Conservation (phyloP, 352 stramenopile species). For the Phytopythium boreale region DNA sequence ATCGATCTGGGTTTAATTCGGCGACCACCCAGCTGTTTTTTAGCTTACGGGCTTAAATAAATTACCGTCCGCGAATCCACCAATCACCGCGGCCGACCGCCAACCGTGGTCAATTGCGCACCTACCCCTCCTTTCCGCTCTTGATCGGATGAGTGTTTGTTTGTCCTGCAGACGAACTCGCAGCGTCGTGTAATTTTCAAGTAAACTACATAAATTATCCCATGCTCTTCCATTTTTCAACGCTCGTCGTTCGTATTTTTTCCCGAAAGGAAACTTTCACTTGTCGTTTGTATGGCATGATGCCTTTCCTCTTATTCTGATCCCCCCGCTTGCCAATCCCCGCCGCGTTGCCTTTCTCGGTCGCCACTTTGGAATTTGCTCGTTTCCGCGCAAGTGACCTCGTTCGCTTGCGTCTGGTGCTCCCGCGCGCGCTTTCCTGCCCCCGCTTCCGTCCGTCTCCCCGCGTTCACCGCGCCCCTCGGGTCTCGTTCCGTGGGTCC, state of each 20-base stretch:
- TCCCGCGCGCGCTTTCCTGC: not conserved
- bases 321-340: too few species aligned
- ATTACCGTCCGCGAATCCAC: not conserved
- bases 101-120: not conserved
- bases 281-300: not conserved
- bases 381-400: not conserved
- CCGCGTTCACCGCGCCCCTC: not conserved
- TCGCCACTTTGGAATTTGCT: constrained; percentile 9
- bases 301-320: not conserved
- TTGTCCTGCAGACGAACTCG: not conserved
- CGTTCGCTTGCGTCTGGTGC: not conserved
- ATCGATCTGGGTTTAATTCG: not conserved
- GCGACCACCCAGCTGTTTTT: not conserved
- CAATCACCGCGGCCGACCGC: not conserved
- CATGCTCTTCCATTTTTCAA: too few species aligned
- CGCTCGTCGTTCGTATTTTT: too few species aligned
- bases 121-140: not conserved
- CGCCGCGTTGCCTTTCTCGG: not conserved
- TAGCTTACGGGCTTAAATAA: not conserved
- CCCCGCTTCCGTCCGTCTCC: not conserved
- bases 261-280: not conserved
- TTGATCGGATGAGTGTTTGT: constrained; percentile 1
- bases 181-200: not conserved
- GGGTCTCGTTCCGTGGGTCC: not conserved
- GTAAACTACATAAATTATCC: too few species aligned